These are phyloP conservation scores for Mortierella sp. DNA, from an alignment of 371 early-diverging fungal species.

Conservation along the genomic window DNA sequence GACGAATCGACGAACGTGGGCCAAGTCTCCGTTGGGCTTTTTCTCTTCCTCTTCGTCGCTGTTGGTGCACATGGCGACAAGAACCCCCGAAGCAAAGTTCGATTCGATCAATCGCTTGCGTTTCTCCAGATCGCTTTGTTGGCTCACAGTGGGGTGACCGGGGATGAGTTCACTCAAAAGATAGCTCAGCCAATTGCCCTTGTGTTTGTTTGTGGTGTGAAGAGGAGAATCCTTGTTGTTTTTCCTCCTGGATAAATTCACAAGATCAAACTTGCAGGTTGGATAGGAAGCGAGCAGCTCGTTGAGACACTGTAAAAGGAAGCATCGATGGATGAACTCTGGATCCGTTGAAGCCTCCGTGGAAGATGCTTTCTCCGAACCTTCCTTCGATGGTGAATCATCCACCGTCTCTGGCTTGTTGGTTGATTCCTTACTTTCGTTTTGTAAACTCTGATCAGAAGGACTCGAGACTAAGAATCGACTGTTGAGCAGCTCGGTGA, in stretches of 20 bases:
- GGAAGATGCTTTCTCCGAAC: no score
- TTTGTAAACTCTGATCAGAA: constrained; percentile 69
- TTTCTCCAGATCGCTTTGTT: constrained; percentile 57
- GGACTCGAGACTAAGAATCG: neutral
- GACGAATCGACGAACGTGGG: constrained; percentile 73
- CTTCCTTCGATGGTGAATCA: neutral
- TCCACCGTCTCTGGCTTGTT: neutral
- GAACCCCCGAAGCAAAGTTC: constrained; percentile 69
- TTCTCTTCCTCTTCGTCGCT: constrained; percentile 59
- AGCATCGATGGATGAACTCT: constrained; percentile 77
- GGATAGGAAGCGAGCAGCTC: constrained; percentile 90
- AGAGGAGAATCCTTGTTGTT: constrained; percentile 57
- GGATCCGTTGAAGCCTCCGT: constrained; percentile 10
- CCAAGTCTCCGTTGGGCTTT: constrained; percentile 63
- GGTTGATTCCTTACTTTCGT: constrained; percentile 73
- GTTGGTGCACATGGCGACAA: constrained; percentile 68
- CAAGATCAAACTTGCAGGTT: constrained; percentile 80
- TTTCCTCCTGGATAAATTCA: constrained; percentile 68
- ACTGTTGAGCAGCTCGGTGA: constrained; percentile 55
- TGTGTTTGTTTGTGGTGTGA: constrained; percentile 33
- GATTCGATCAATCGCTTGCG: constrained; percentile 72
- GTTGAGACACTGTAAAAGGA: constrained; percentile 85
- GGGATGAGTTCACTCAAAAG: constrained; percentile 73
- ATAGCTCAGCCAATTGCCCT: constrained; percentile 57
- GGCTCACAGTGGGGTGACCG: constrained; percentile 57